Conservation (phyloP, 176 grass and related monocot genomes). For the Oryza glumipatula region DNA sequence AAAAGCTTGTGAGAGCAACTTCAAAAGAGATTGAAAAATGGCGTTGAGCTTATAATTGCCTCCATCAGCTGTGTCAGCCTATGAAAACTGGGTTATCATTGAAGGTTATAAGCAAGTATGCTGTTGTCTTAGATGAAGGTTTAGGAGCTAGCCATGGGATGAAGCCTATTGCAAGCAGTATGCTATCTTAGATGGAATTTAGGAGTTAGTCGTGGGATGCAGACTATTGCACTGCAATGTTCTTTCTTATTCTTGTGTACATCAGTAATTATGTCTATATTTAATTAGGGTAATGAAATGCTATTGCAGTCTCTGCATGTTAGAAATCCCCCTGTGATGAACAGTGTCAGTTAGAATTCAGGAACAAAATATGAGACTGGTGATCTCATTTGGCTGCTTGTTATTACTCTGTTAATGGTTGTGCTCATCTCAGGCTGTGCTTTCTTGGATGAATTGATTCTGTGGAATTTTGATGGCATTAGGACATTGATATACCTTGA, state of each 20-base stretch:
- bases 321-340: not conserved
- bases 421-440: not conserved
- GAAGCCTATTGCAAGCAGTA: not conserved
- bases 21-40: constrained; percentile 75
- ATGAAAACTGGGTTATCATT: not conserved
- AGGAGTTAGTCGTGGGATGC: not conserved
- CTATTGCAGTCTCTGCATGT: not conserved
- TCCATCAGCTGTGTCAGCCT: not conserved
- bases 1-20: constrained; percentile 73
- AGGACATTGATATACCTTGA: not conserved
- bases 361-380: not conserved
- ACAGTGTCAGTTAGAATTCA: not conserved
- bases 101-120: not conserved
- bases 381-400: not conserved
- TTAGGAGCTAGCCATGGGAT: not conserved
- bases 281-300: constrained; percentile 29
- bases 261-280: constrained; percentile 39
- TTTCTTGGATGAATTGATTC: not conserved
- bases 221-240: not conserved
- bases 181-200: constrained; percentile 28
- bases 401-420: not conserved
- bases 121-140: constrained; percentile 2
- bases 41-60: constrained; percentile 39
- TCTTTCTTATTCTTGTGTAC: constrained; percentile 3
- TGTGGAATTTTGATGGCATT: not conserved